These are phyloP conservation scores for Wickerhamomyces sp. DNA, from an alignment of 1,139 yeast species.

Conservation along the genomic window DNA sequence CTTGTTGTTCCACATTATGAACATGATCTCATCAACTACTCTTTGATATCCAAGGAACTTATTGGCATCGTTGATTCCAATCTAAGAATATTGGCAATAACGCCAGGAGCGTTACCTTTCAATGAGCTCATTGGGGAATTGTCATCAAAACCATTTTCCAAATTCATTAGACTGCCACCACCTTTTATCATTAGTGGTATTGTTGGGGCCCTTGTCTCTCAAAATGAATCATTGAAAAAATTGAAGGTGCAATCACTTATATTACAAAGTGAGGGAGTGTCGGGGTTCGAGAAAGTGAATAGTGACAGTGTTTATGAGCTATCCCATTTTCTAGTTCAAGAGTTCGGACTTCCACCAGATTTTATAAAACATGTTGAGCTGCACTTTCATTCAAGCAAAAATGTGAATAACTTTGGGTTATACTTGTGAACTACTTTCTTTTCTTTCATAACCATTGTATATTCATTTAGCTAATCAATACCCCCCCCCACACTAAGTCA, in stretches of 20 bases:
- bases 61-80: slow-evolving; percentile 8
- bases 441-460: too few relatives aligned
- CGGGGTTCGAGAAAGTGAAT: slow-evolving; percentile 46
- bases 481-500: too few relatives aligned
- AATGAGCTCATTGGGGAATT: slow-evolving; percentile 8
- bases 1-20: slow-evolving; percentile 16
- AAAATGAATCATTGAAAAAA: slow-evolving; percentile 9
- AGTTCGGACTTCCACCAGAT: slow-evolving; percentile 9
- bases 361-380: slow-evolving; percentile 8
- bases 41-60: slow-evolving; percentile 22
- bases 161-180: slow-evolving; percentile 34
- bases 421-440: slow-evolving; percentile 20
- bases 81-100: slow-evolving; percentile 10
- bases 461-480: too few relatives aligned
- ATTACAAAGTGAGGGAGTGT: slow-evolving; percentile 52
- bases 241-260: slow-evolving; percentile 24
- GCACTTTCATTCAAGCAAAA: slow-evolving; percentile 12
- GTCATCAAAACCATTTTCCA: slow-evolving; percentile 3
- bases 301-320: slow-evolving; percentile 21
- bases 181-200: slow-evolving; percentile 55
- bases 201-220: slow-evolving; percentile 39
- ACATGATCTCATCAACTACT: slow-evolving; percentile 23
- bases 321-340: slow-evolving; percentile 16
- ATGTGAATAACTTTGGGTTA: slow-evolving; percentile 21
- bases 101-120: slow-evolving; percentile 20